These are phyloP conservation scores for Kwoniella newhampshirensis DNA, from an alignment of 768 basidiomycete species.

Conservation along the genomic window DNA sequence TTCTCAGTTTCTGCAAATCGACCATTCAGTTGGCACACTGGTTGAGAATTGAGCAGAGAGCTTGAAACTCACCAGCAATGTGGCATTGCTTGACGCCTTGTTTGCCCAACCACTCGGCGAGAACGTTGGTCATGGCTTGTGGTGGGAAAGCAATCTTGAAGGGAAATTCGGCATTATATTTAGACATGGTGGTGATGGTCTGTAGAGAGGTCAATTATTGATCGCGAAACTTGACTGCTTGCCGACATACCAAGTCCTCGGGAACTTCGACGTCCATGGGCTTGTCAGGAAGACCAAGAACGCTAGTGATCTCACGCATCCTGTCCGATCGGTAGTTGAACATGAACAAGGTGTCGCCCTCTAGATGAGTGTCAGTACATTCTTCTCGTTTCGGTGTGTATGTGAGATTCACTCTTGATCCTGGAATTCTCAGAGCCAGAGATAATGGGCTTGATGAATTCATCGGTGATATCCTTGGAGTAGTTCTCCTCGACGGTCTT, in stretches of 20 bases:
- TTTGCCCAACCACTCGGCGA: constrained; percentile 84
- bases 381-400: not conserved
- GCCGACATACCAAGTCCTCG: constrained; percentile 66
- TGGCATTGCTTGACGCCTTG: constrained; percentile 81
- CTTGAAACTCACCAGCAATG: constrained; percentile 67
- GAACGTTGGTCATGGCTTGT: constrained; percentile 86
- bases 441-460: constrained; percentile 94
- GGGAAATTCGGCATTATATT: constrained; percentile 86
- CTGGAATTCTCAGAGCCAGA: constrained; percentile 74
- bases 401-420: constrained; percentile 65
- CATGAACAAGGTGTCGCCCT: constrained; percentile 84
- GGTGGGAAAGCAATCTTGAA: constrained; percentile 93
- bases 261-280: constrained; percentile 81
- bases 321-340: constrained; percentile 98
- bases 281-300: constrained; percentile 78
- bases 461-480: constrained; percentile 82
- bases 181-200: constrained; percentile 90
- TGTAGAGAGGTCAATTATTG: constrained; percentile 42
- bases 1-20: constrained; percentile 89
- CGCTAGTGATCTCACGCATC: constrained; percentile 82
- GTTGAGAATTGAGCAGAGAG: not conserved
- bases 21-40: not conserved
- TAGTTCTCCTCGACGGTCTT: constrained; percentile 72
- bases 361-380: constrained; percentile 54
- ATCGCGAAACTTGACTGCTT: not conserved